Evolutionary conservation across 2,329 filamentous ascomycete genomes (phyloP), one percentile per base, ranked within the genome.

Genomic region (Ilyonectria sp.): DNA sequence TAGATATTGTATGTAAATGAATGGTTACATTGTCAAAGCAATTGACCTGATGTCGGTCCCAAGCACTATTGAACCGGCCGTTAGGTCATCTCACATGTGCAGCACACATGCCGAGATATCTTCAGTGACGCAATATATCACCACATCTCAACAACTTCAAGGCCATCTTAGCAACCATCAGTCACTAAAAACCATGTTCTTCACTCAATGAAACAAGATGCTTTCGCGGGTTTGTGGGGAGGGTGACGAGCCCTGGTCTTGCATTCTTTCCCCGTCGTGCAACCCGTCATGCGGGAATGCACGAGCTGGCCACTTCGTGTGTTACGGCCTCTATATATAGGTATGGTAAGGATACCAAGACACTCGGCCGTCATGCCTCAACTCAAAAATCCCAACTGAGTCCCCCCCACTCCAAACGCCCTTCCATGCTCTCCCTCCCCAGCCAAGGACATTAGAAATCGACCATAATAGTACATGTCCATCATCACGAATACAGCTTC

Each of bases 391-490:
- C 58, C 53, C 31, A 57, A 52, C 54, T 43, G 26, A 58, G 54
- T 37, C 37, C 56, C 50, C 58, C 29, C 58, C 68, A 63, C 70
- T 71, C 73, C 65, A 68, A 73, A 76, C 74, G 73, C 74, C 74
- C 73, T 71, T 72, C 64, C 73, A 76, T 74, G 72, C 70, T 75
- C 73, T 74, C 67, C 67, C 71, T 74, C 70, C 68, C 58, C 69
- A 47, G 64, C 69, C 70, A 73, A 70, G 74, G 69, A 74, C 74
- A 76, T 75, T 71, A 72, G 43, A 74, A 74, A 69, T 65, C 62
- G 66, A 59, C 71, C 71, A 61, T 76, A 76, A 65, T 74, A 76
- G 73, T 76, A 76, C 74, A 76, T 75, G 68, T 70, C 68, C 68
- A 69, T 76, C 74, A 46, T 76, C 68, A 67, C 69, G 60, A 59